Conservation (phyloP, 306 rosid genomes). For the Gastrolobium bilobum region DNA sequence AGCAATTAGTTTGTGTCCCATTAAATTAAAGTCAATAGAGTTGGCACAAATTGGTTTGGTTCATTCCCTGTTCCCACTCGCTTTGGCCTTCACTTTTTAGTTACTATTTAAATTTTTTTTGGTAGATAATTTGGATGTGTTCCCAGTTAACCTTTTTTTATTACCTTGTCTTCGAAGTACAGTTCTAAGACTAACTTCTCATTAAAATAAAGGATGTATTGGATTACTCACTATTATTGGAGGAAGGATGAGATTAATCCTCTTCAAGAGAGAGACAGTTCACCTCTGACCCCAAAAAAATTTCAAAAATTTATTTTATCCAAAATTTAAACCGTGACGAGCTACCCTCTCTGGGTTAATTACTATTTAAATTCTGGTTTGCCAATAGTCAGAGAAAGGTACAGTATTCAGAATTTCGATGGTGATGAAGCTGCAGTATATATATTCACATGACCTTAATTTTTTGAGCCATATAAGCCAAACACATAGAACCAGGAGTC, state of each 20-base stretch:
- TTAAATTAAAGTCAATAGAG: background rate
- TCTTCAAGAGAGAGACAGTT: no score
- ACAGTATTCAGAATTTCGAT: background rate
- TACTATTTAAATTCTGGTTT: background rate
- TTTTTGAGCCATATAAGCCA: background rate
- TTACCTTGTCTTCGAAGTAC: no score
- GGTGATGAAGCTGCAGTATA: background rate
- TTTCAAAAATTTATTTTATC: no score
- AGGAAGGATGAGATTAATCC: no score
- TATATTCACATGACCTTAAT: background rate
- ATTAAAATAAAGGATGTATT: background rate
- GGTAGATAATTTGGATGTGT: no score
- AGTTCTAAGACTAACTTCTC: no score
- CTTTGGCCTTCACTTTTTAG: background rate
- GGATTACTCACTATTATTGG: no score
- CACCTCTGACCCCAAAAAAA: no score
- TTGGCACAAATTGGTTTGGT: conserved; percentile 6
- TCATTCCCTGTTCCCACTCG: background rate
- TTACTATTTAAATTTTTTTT: no score
- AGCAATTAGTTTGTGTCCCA: conserved; percentile 21
- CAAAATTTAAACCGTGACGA: no score
- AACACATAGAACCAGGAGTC: background rate
- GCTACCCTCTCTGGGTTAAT: no score
- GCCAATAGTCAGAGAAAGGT: background rate
- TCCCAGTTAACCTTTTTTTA: no score